These are phyloP conservation scores for Cerrena zonata DNA, from an alignment of 1,284 basidiomycete genomes.

Conservation along the genomic window DNA sequence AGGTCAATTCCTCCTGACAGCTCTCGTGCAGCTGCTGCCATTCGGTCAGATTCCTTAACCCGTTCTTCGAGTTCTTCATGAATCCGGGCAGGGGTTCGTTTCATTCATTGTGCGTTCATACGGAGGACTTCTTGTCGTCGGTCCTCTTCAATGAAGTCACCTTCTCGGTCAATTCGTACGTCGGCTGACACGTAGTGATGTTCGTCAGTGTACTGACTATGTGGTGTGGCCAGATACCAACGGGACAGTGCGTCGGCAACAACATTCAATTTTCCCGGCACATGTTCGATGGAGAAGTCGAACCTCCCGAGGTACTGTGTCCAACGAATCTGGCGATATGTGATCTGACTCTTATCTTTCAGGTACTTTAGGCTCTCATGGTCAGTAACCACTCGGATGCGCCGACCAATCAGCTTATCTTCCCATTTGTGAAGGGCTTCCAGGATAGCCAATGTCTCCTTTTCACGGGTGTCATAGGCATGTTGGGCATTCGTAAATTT, in stretches of 20 bases:
- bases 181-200: conserved; percentile 7
- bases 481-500: conserved; percentile 16
- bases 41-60: neutral
- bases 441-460: conserved; percentile 19
- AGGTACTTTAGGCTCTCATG: conserved; percentile 30
- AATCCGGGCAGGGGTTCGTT: neutral
- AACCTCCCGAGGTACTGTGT: conserved; percentile 28
- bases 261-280: conserved; percentile 27
- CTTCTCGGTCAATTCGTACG: conserved; percentile 4
- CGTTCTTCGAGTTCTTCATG: neutral
- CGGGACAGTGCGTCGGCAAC: conserved; percentile 32
- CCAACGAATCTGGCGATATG: conserved; percentile 28
- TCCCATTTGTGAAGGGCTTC: conserved; percentile 19
- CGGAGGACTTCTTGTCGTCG: neutral
- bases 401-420: conserved; percentile 23
- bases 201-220: conserved; percentile 13
- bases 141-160: neutral
- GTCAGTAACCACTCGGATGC: conserved; percentile 29
- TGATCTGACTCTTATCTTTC: conserved; percentile 28
- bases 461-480: conserved; percentile 24
- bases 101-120: neutral
- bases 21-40: neutral
- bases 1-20: no score
- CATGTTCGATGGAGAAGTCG: conserved; percentile 28
- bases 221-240: no score